Evolutionary conservation across 306 rosid genomes (phyloP), one percentile per base, ranked within the genome.

Genomic region (Ormosia semicastrata): DNA sequence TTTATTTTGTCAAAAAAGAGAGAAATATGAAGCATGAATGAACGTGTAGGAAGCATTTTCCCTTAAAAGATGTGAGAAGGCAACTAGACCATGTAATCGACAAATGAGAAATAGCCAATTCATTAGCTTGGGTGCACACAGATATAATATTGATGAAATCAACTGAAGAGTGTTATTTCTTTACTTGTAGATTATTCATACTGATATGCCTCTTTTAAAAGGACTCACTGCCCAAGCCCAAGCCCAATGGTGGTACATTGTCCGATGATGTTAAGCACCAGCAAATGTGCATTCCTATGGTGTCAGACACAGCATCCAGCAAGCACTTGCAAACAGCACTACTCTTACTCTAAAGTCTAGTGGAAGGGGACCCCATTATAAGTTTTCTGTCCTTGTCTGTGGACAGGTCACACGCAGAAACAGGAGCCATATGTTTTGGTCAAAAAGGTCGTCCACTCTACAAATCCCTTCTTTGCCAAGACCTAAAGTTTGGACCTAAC

Each of bases 141-240:
- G 33, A 65, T 33, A 60, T 73, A 53, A 13, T 47, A 14, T 30
- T 32, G 54, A 82, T 59, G 64, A 82, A 56, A 68, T 17, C 13
- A 30, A 53, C 0, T 3, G 30, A 77, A 7, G 17, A 73, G 47
- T 65, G 9, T 34, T 44, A 43, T 54, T 36, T 34, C 9, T 56
- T 66, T 13, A 58, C n/a, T 15, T 13, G 29, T 15, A 18, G 14
- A 44, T 36, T 7, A 11, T 17, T 8, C 24, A 50, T 3, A 66
- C 7, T 41, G 12, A 72, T 41, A 60, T 24, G 72, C 8, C 65
- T 14, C 59, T 36, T 78, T 56, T 73, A 41, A 29, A 66, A 60
- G 77, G 67, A 74, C 87, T 72, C 87, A 46, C 76, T 79, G 72
- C n/a, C n/a, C n/a, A n/a, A n/a, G n/a, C 64, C 72, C 84, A 73